Conservation (phyloP, 371 early-diverging fungal genomes). For the Syncephalastrum racemosum region DNA sequence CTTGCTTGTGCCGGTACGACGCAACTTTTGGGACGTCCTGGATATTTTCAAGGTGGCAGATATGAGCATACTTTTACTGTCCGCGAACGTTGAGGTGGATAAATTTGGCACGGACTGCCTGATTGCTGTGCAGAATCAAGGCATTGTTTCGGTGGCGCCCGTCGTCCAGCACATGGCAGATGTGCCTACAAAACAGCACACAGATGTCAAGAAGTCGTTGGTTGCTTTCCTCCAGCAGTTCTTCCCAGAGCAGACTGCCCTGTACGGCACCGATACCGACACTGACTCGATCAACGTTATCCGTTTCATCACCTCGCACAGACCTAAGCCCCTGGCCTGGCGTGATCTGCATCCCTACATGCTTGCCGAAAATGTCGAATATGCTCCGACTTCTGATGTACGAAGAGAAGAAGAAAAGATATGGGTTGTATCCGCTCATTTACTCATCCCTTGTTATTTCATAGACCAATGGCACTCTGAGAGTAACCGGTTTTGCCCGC, state of each 20-base stretch:
- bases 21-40: slow-evolving; percentile 74
- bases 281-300: slow-evolving; percentile 58
- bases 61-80: slow-evolving; percentile 81
- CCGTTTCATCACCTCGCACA: slow-evolving; percentile 69
- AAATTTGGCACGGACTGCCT: slow-evolving; percentile 83
- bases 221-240: slow-evolving; percentile 81
- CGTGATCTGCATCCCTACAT: slow-evolving; percentile 89
- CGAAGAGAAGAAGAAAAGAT: slow-evolving; percentile 2
- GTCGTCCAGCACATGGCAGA: slow-evolving; percentile 72
- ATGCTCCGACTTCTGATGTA: slow-evolving; percentile 43
- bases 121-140: slow-evolving; percentile 84
- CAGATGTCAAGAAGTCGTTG: slow-evolving; percentile 80
- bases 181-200: slow-evolving; percentile 65
- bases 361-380: slow-evolving; percentile 74
- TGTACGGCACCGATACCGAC: slow-evolving; percentile 60
- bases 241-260: slow-evolving; percentile 79
- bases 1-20: slow-evolving; percentile 66
- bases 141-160: slow-evolving; percentile 75
- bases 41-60: slow-evolving; percentile 92
- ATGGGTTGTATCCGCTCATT: background rate
- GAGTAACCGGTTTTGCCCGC: slow-evolving; percentile 83
- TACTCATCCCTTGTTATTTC: background rate
- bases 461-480: slow-evolving; percentile 62
- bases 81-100: slow-evolving; percentile 92
- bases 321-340: slow-evolving; percentile 82